These are phyloP conservation scores for Neospermospora avenae DNA, from an alignment of 2,329 filamentous ascomycete species.

Conservation along the genomic window DNA sequence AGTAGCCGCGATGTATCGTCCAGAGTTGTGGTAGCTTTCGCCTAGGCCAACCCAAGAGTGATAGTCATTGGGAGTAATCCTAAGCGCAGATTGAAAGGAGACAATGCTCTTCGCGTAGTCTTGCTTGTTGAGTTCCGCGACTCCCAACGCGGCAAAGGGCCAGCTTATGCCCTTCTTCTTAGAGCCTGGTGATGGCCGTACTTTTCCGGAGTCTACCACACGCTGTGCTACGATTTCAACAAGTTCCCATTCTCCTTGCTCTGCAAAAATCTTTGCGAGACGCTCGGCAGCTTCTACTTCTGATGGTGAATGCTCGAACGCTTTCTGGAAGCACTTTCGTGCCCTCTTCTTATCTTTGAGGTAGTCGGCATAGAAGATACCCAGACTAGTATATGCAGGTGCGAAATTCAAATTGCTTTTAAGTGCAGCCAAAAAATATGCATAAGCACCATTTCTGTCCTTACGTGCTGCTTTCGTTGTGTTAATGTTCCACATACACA, in stretches of 20 bases:
- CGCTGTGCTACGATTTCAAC: constrained; percentile 90
- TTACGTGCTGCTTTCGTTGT: constrained; percentile 71
- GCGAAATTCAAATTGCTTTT: constrained; percentile 86
- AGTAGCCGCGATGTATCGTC: constrained; percentile 88
- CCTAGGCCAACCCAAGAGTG: constrained; percentile 95
- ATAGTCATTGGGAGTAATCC: constrained; percentile 82
- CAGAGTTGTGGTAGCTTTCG: constrained; percentile 95
- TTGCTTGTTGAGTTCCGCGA: constrained; percentile 91
- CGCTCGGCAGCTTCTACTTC: constrained; percentile 86
- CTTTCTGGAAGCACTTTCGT: constrained; percentile 92
- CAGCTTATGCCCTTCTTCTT: constrained; percentile 92
- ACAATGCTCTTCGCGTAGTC: constrained; percentile 86
- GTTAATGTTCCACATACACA: constrained; percentile 83
- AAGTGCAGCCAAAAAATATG: constrained; percentile 76
- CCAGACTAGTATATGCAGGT: constrained; percentile 86
- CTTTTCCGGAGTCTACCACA: constrained; percentile 91
- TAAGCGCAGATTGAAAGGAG: constrained; percentile 84
- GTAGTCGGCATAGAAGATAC: constrained; percentile 89
- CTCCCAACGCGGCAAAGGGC: constrained; percentile 91
- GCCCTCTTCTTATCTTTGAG: constrained; percentile 82
- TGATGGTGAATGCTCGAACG: constrained; percentile 83
- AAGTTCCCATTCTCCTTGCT: constrained; percentile 91
- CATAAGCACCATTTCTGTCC: constrained; percentile 77
- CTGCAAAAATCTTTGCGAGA: constrained; percentile 80
- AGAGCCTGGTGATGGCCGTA: constrained; percentile 84